A percentile compares a stretch with the other conserved stretches of the same genome.
These are phyloP conservation scores for Caryopteris hybrid DNA, from an alignment of 305 asterid genomes.

Conservation along the genomic window DNA sequence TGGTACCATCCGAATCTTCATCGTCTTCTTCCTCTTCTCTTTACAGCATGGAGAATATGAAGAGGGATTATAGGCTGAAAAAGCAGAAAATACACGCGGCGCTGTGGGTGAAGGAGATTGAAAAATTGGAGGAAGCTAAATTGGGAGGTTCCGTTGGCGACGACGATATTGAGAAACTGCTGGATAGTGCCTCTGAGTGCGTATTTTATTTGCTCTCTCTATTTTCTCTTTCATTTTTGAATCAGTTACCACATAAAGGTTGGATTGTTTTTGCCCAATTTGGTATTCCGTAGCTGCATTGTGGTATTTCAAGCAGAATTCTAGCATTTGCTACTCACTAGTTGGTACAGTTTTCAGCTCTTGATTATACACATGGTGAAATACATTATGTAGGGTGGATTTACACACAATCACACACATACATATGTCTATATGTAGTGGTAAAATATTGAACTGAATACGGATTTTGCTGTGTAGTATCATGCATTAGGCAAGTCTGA, in stretches of 20 bases:
- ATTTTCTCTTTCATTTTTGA: background rate
- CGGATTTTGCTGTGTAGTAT: no score
- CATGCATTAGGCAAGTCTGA: no score
- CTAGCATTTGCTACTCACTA: background rate
- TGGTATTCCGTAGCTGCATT: background rate
- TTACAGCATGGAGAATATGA: conserved; percentile 68
- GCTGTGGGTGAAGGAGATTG: conserved; percentile 90
- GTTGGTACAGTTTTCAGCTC: background rate
- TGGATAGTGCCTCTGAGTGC: conserved; percentile 75
- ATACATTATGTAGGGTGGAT: no score
- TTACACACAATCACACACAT: no score
- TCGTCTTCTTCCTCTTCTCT: conserved; percentile 35
- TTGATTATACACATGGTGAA: no score
- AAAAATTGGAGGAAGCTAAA: conserved; percentile 80
- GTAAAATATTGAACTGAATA: no score
- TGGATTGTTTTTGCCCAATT: background rate
- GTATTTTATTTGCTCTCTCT: background rate
- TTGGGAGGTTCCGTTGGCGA: conserved; percentile 50
- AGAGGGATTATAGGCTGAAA: conserved; percentile 75
- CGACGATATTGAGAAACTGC: conserved; percentile 74
- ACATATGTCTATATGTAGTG: no score
- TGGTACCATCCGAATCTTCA: conserved; percentile 11
- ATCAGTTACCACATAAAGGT: background rate
- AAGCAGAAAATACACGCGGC: conserved; percentile 85
- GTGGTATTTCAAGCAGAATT: background rate